phyloP scores from a whole-genome alignment of 2,329 filamentous ascomycete genomes.

The Chaetothyriales sp. region DNA sequence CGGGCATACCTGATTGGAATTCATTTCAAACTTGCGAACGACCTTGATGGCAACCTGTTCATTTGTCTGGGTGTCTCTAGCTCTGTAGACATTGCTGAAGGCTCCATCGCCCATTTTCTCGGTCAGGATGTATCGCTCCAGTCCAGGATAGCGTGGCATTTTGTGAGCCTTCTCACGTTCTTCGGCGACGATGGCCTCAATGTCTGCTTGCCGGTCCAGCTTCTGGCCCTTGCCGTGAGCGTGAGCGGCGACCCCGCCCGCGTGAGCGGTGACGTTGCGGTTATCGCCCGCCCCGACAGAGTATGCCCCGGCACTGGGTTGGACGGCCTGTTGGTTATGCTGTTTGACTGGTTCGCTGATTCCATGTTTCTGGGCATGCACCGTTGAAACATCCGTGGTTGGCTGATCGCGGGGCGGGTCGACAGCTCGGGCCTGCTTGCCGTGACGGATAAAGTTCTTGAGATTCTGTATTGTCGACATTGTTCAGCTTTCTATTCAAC shows the following conservation, averaged over 20 bases:
- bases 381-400: constrained; percentile 48
- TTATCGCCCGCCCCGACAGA: constrained; percentile 48
- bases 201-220: constrained; percentile 44
- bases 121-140: constrained; percentile 71
- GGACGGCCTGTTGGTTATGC: constrained; percentile 21
- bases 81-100: constrained; percentile 96
- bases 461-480: constrained; percentile 77
- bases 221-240: constrained; percentile 50
- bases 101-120: constrained; percentile 99
- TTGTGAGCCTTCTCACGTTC: constrained; percentile 77
- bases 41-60: constrained; percentile 90
- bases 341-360: constrained; percentile 47
- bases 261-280: constrained; percentile 53
- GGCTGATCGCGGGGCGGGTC: constrained; percentile 46
- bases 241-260: constrained; percentile 51
- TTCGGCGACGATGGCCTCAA: constrained; percentile 78
- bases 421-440: constrained; percentile 74
- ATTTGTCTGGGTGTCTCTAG: constrained; percentile 57
- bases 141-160: constrained; percentile 70
- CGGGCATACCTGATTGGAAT: constrained; percentile 81
- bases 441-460: constrained; percentile 96
- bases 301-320: constrained; percentile 43
- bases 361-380: constrained; percentile 47
- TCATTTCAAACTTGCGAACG: constrained; percentile 98
- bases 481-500: not conserved